Percentiles rank a stretch among this genome's conserved stretches.
These are phyloP conservation scores for Eucalyptus globulus DNA, from an alignment of 345 rosid species.

Conservation along the genomic window DNA sequence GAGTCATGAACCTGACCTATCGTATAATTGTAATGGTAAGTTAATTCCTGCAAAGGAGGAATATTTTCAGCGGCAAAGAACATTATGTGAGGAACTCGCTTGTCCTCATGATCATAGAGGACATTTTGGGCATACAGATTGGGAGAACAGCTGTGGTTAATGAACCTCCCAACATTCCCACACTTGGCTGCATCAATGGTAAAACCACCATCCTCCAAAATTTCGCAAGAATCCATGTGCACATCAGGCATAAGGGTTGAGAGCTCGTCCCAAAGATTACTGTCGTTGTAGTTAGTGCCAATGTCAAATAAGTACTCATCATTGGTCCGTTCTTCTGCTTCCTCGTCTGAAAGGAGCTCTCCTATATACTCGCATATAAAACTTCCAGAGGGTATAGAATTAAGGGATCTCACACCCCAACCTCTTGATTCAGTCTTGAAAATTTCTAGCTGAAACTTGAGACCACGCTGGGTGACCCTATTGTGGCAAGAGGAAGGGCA, in stretches of 20 bases:
- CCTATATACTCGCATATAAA: slow-evolving; percentile 89
- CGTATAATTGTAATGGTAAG: slow-evolving; percentile 67
- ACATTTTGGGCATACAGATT: slow-evolving; percentile 87
- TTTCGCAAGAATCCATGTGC: slow-evolving; percentile 10
- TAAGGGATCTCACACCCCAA: slow-evolving; percentile 86
- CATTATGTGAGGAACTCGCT: slow-evolving; percentile 82
- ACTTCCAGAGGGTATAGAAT: slow-evolving; percentile 68
- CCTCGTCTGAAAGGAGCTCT: slow-evolving; percentile 64
- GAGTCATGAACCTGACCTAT: slow-evolving; percentile 56
- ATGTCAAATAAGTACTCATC: slow-evolving; percentile 85
- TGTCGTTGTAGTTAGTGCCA: slow-evolving; percentile 34
- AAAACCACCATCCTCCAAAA: slow-evolving; percentile 32
- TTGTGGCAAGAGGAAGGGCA: slow-evolving; percentile 70
- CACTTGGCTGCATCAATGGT: slow-evolving; percentile 70
- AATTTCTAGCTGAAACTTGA: slow-evolving; percentile 65
- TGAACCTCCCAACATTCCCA: slow-evolving; percentile 77
- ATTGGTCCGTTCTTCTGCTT: slow-evolving; percentile 51
- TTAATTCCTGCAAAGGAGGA: slow-evolving; percentile 83
- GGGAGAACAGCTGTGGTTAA: slow-evolving; percentile 92
- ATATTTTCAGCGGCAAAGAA: slow-evolving; percentile 75
- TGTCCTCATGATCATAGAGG: slow-evolving; percentile 64
- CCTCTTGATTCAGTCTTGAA: slow-evolving; percentile 77
- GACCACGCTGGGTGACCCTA: slow-evolving; percentile 67
- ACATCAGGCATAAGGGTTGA: slow-evolving; percentile 27
- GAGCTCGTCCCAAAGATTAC: slow-evolving; percentile 31